Evolutionary conservation across 129 eudicot genomes (phyloP).

Genomic region (Saposhnikovia divaricata): DNA sequence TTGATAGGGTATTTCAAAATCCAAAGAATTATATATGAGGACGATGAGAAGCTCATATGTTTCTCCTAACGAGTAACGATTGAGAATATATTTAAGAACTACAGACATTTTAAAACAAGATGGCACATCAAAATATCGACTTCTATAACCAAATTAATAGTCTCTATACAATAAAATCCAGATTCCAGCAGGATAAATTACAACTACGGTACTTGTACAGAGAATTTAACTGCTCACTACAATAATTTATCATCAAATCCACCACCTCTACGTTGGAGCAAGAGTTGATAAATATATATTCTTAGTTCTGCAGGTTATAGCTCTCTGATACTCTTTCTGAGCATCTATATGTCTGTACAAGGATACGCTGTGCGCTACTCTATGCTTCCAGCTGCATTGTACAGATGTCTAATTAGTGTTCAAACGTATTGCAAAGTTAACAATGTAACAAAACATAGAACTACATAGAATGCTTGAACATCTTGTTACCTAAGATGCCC

Average conservation of each 20-base stretch:
- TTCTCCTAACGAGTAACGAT: too few relatives aligned
- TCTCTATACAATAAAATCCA: background rate
- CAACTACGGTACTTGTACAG: background rate
- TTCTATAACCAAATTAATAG: background rate
- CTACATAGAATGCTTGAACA: background rate
- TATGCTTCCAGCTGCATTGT: background rate
- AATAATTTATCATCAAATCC: background rate
- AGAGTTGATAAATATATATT: background rate
- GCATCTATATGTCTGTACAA: background rate
- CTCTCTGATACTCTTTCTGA: background rate
- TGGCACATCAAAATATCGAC: background rate
- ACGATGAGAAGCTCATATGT: background rate
- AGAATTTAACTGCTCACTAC: background rate
- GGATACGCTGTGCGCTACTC: background rate
- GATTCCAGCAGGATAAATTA: background rate
- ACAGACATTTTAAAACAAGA: background rate
- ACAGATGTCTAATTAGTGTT: background rate
- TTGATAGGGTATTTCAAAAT: too few relatives aligned
- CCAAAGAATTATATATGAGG: background rate
- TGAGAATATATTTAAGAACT: background rate
- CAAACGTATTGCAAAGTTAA: background rate
- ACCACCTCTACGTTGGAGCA: background rate
- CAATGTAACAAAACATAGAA: background rate
- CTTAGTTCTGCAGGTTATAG: background rate
- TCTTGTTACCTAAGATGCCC: conserved; percentile 18